phyloP scores from a whole-genome alignment of 73 alveolate species.

The Uronychia setigera region DNA sequence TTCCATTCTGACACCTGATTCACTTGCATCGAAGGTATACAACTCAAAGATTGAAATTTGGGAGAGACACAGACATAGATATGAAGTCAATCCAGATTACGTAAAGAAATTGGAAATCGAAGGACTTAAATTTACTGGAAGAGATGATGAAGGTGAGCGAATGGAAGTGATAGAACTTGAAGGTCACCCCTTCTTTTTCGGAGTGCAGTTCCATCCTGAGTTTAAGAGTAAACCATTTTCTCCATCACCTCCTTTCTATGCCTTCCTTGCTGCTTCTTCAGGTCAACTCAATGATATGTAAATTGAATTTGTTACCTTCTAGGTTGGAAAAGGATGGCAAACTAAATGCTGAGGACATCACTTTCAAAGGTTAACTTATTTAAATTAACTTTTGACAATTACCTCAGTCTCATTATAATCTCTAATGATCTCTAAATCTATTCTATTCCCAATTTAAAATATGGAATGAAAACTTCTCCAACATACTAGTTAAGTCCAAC shows the following conservation, averaged over 20 bases:
- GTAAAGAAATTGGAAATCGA: constrained; percentile 26
- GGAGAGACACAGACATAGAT: constrained; percentile 80
- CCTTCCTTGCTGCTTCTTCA: constrained; percentile 48
- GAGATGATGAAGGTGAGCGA: constrained; percentile 54
- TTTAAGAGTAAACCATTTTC: constrained; percentile 50
- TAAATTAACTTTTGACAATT: neutral
- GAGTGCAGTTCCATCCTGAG: constrained; percentile 76
- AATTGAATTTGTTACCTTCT: neutral
- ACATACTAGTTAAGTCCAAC: too few relatives aligned
- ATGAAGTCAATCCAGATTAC: constrained; percentile 66
- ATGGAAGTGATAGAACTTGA: constrained; percentile 54
- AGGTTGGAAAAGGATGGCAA: neutral
- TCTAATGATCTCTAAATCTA: too few relatives aligned
- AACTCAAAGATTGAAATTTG: constrained; percentile 13
- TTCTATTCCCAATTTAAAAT: too few relatives aligned
- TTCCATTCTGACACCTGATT: constrained; percentile 30
- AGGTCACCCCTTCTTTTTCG: constrained; percentile 75
- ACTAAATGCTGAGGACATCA: neutral
- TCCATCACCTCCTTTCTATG: constrained; percentile 65
- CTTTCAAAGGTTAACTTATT: neutral
- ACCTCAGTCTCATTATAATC: too few relatives aligned
- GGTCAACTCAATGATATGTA: neutral
- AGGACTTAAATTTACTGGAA: constrained; percentile 68
- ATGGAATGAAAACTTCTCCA: too few relatives aligned
- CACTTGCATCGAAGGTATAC: constrained; percentile 62